phyloP scores from a whole-genome alignment of 331 rosid species.

The Malus hybrid region DNA sequence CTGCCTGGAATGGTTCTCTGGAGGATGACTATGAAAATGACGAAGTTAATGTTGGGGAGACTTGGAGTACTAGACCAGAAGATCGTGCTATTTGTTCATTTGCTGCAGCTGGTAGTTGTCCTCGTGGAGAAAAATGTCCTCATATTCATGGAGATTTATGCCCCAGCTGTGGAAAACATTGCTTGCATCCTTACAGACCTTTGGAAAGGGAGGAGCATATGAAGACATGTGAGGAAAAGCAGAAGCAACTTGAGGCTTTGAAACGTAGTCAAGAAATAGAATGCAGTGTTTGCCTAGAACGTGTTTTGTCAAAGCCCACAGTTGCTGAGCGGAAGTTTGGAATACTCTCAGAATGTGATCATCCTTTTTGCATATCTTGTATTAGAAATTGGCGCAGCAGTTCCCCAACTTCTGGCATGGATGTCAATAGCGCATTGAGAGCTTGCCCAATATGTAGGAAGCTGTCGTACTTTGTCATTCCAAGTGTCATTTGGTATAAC shows the following conservation, averaged over 20 bases:
- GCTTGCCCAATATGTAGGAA: constrained; percentile 95
- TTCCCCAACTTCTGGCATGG: constrained; percentile 84
- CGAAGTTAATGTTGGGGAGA: constrained; percentile 20
- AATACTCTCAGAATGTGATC: constrained; percentile 88
- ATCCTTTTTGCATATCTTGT: constrained; percentile 91
- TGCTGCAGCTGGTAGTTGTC: constrained; percentile 94
- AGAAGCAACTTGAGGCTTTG: constrained; percentile 74
- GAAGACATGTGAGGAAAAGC: constrained; percentile 59
- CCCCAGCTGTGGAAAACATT: constrained; percentile 73
- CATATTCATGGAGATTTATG: constrained; percentile 87
- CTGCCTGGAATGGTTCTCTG: constrained; percentile 45
- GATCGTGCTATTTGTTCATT: constrained; percentile 81
- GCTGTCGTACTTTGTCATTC: constrained; percentile 85
- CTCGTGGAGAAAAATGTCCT: constrained; percentile 81
- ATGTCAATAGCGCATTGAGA: constrained; percentile 78
- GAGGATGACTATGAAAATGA: constrained; percentile 31
- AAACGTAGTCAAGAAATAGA: constrained; percentile 89
- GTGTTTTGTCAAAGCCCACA: constrained; percentile 74
- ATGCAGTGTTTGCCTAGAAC: constrained; percentile 94
- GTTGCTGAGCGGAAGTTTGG: constrained; percentile 89
- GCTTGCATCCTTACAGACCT: constrained; percentile 82
- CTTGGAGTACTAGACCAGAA: constrained; percentile 36
- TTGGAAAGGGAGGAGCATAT: constrained; percentile 86
- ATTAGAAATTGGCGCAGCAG: constrained; percentile 97
- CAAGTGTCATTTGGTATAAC: constrained; percentile 93